Percentiles rank a stretch among this genome's conserved stretches.
Evolutionary conservation across 2,329 filamentous ascomycete species (phyloP).

Genomic region (Exophiala mesophila): DNA sequence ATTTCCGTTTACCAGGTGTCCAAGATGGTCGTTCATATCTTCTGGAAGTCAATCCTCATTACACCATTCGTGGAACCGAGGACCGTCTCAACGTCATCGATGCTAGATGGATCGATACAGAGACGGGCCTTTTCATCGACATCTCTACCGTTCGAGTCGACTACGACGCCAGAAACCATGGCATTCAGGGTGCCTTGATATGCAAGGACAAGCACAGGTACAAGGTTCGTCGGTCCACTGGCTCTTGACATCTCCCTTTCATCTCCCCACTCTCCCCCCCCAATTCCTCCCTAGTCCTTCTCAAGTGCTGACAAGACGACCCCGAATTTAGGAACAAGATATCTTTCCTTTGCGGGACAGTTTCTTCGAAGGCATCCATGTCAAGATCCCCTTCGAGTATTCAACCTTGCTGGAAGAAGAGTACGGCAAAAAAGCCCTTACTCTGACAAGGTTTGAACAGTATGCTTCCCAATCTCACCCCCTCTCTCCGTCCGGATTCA

Average conservation of each 20-base stretch:
- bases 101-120: slow-evolving; percentile 57
- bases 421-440: slow-evolving; percentile 49
- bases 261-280: too few relatives aligned
- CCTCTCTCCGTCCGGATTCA: background rate
- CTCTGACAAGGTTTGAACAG: slow-evolving; percentile 42
- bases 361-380: slow-evolving; percentile 49
- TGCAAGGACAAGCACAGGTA: slow-evolving; percentile 57
- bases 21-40: slow-evolving; percentile 44
- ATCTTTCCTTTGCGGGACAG: slow-evolving; percentile 55
- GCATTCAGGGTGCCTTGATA: slow-evolving; percentile 43
- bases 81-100: slow-evolving; percentile 56
- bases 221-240: slow-evolving; percentile 34
- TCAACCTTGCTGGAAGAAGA: slow-evolving; percentile 50
- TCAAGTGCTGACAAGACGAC: too few relatives aligned
- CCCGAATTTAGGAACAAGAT: slow-evolving; percentile 38
- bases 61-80: slow-evolving; percentile 38
- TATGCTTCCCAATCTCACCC: slow-evolving; percentile 21
- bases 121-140: slow-evolving; percentile 57
- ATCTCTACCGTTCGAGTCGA: slow-evolving; percentile 54
- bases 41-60: slow-evolving; percentile 57
- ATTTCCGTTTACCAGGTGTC: slow-evolving; percentile 38
- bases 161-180: slow-evolving; percentile 34
- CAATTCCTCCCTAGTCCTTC: too few relatives aligned
- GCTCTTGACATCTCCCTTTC: too few relatives aligned
- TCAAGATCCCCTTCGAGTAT: slow-evolving; percentile 55